Evolutionary conservation across 192 early-diverging fungal genomes (phyloP).

Genomic region (Coemansia sp.): DNA sequence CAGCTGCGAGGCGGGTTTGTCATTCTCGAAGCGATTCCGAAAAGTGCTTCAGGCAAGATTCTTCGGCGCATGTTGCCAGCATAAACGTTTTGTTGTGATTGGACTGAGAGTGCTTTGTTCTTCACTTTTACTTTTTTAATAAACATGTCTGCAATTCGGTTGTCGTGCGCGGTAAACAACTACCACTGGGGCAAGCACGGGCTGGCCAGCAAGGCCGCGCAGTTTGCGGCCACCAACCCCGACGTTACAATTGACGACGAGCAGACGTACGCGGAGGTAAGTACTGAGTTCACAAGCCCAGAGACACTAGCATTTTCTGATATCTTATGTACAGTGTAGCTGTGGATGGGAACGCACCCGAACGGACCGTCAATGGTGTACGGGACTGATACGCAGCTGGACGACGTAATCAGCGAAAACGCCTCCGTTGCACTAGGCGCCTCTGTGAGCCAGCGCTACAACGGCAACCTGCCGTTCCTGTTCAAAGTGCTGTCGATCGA

Average conservation of each 20-base stretch:
- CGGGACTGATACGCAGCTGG: slow-evolving; percentile 42
- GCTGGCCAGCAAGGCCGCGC: slow-evolving; percentile 75
- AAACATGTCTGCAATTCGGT: slow-evolving; percentile 49
- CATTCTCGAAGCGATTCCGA: slow-evolving; percentile 23
- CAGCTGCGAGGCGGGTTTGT: slow-evolving; percentile 41
- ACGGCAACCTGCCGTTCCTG: slow-evolving; percentile 89
- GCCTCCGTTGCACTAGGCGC: slow-evolving; percentile 54
- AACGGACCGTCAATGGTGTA: slow-evolving; percentile 74
- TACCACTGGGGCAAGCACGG: slow-evolving; percentile 99
- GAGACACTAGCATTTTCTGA: too few species aligned
- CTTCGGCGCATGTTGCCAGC: slow-evolving; percentile 11
- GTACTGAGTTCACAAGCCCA: slow-evolving; percentile 22
- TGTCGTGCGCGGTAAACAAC: slow-evolving; percentile 74
- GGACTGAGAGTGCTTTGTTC: too few species aligned
- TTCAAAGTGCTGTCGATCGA: slow-evolving; percentile 92
- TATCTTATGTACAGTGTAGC: slow-evolving; percentile 44
- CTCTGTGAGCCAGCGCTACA: slow-evolving; percentile 61
- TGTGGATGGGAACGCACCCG: slow-evolving; percentile 99
- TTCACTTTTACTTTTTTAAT: too few species aligned
- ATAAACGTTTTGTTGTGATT: too few species aligned
- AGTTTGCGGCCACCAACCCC: slow-evolving; percentile 67
- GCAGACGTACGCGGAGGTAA: slow-evolving; percentile 84
- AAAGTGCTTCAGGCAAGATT: slow-evolving; percentile 45
- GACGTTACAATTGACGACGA: slow-evolving; percentile 58
- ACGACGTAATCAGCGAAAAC: slow-evolving; percentile 60